Base-by-base conservation (phyloP, 2,329 filamentous ascomycete genomes). In the Gliomastix tumulicola region DNA sequence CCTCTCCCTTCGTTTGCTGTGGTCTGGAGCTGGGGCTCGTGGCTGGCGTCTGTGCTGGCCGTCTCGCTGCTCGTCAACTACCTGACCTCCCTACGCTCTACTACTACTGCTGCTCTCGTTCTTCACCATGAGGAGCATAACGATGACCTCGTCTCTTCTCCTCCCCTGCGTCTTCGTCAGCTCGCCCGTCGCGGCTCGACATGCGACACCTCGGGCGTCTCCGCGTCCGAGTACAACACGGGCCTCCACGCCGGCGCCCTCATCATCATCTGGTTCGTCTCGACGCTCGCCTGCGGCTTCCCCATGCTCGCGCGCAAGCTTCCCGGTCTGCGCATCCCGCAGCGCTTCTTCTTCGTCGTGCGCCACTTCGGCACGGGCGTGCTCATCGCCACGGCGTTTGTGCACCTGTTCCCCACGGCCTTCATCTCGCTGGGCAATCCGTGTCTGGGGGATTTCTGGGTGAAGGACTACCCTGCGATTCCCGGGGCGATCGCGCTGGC, bases 331-430 rank as follows among this genome's bases (percentile, higher is more conserved):
- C 69, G 65, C 37, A 76, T 80, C 35, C 76, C 76, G 2, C 55
- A 62, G 16, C 57, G 55, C 33, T 69, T 77, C 56, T 71, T 78
- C 57, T 76, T 78, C 51, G 55, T 63, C 35, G 69, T 76, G 34
- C 68, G 74, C 43, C 82, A 87, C 65, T 86, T 87, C 47, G 83
- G 85, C 47, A 90, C 85, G 8, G 85, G 85, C 40, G 86, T 92
- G 16, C 68, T 75, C 21, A 70, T 79, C 31, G 76, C 86, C 19
- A 90, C 85, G 2, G 84, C 86, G 36, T 90, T 92, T 50, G 84
- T 89, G 21, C 84, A 89, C 62, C 65, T 82, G 21, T 70, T 82
- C 8, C 79, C 76, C 31, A 83, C 75, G 3, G 79, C 80, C 6
- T 84, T 84, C 45, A 53, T 65, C 36, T 78, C 76, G 7, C 65